phyloP scores from a whole-genome alignment of 208 protist genomes.

The Willaertia magna region DNA sequence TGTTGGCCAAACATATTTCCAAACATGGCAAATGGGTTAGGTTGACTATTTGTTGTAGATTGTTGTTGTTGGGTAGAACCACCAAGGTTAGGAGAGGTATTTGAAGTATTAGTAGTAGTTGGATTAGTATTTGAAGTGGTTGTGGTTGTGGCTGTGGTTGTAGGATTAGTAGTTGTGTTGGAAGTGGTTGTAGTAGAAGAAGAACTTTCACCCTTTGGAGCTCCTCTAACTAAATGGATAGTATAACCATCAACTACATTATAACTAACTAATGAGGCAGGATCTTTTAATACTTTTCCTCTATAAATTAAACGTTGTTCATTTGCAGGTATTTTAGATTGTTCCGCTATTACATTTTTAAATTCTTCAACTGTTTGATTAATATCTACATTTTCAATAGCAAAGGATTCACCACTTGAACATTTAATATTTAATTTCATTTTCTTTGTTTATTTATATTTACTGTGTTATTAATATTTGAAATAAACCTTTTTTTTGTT shows the following conservation, averaged over 20 bases:
- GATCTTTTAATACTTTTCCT: constrained; percentile 51
- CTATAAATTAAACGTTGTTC: constrained; percentile 54
- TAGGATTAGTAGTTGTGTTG: background rate
- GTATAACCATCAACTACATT: constrained; percentile 47
- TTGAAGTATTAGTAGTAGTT: background rate
- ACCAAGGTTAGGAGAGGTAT: background rate
- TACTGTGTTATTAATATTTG: no score
- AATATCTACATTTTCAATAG: background rate
- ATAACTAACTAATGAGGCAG: constrained; percentile 32
- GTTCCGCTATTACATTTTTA: constrained; percentile 35
- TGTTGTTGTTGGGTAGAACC: background rate
- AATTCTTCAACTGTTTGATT: constrained; percentile 32
- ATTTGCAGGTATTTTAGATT: constrained; percentile 34
- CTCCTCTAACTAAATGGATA: constrained; percentile 39
- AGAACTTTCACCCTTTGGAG: background rate
- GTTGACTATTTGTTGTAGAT: no score
- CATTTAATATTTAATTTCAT: constrained; percentile 5
- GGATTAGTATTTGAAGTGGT: background rate
- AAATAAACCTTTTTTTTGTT: no score
- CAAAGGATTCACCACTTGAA: background rate
- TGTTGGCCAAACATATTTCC: background rate
- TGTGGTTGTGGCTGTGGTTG: background rate
- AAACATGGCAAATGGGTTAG: constrained; percentile 13
- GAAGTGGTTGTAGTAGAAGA: constrained; percentile 1
- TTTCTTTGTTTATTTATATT: no score